Conservation (phyloP, 805 yeast species). For the Hyphopichia homilentoma region DNA sequence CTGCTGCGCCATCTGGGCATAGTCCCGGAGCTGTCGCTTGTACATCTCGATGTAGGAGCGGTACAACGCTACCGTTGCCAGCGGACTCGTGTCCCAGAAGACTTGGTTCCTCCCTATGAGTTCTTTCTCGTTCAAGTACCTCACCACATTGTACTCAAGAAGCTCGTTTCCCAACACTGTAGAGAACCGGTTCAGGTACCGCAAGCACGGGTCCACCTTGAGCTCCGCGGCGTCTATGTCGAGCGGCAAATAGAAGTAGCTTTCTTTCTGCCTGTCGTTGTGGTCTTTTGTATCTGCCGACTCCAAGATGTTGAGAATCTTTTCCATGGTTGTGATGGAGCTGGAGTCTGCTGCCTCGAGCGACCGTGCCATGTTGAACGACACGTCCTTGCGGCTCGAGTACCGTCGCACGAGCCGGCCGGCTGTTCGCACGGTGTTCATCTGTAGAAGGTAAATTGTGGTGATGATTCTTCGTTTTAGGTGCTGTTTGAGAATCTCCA, state of each 20-base stretch:
- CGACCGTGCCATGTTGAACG: conserved; percentile 1
- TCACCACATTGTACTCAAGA: conserved; percentile 9
- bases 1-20: conserved; percentile 1
- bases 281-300: conserved; percentile 3
- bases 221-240: background rate
- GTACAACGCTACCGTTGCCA: conserved; percentile 3
- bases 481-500: no score
- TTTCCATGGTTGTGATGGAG: conserved; percentile 13
- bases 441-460: no score
- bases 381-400: background rate
- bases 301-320: conserved; percentile 10
- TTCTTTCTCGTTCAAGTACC: conserved; percentile 10
- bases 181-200: conserved; percentile 3
- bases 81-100: conserved; percentile 6
- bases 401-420: background rate
- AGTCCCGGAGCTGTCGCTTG: conserved; percentile 4
- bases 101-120: conserved; percentile 7
- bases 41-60: conserved; percentile 5
- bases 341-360: conserved; percentile 9
- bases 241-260: no score
- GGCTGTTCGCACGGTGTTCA: no score
- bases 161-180: conserved; percentile 11
- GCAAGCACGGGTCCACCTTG: background rate
- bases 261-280: background rate
- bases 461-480: no score